A percentile compares a stretch with the other conserved stretches of the same genome.
These are phyloP conservation scores for Tephrocybe rancida DNA, from an alignment of 768 basidiomycete genomes.

Conservation along the genomic window DNA sequence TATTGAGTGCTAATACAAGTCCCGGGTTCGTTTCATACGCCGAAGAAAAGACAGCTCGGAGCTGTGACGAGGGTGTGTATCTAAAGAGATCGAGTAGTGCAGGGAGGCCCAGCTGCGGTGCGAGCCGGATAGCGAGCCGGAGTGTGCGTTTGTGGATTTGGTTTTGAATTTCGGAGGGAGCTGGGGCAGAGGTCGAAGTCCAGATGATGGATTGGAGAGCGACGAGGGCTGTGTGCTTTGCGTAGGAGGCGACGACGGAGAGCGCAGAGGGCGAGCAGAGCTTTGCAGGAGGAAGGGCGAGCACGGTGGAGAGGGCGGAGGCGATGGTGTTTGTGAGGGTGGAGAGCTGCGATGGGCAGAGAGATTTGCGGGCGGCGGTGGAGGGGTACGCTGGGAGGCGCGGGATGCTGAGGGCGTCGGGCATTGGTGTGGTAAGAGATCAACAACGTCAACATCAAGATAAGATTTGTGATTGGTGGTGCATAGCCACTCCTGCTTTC, in stretches of 20 bases:
- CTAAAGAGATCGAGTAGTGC: constrained; percentile 64
- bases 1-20: constrained; percentile 33
- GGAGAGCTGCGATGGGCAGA: constrained; percentile 55
- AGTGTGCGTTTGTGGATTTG: constrained; percentile 51
- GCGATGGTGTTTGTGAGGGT: constrained; percentile 51
- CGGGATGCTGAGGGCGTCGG: constrained; percentile 14
- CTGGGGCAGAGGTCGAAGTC: constrained; percentile 32
- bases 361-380: constrained; percentile 41
- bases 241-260: constrained; percentile 59
- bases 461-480: too few species aligned
- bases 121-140: constrained; percentile 58
- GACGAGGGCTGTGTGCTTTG: constrained; percentile 55
- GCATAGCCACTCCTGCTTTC: too few species aligned
- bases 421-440: constrained; percentile 12
- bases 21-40: constrained; percentile 36
- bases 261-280: constrained; percentile 45
- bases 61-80: constrained; percentile 47
- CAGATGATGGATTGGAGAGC: constrained; percentile 62
- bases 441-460: too few species aligned
- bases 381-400: constrained; percentile 60
- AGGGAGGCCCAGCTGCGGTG: constrained; percentile 47
- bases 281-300: constrained; percentile 51
- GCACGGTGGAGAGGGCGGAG: constrained; percentile 44
- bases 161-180: constrained; percentile 41
- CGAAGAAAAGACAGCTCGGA: constrained; percentile 45